Percentiles rank a stretch among this genome's conserved stretches.
These are phyloP conservation scores for Ogataea trehalophila DNA, from an alignment of 805 yeast species.

Conservation along the genomic window DNA sequence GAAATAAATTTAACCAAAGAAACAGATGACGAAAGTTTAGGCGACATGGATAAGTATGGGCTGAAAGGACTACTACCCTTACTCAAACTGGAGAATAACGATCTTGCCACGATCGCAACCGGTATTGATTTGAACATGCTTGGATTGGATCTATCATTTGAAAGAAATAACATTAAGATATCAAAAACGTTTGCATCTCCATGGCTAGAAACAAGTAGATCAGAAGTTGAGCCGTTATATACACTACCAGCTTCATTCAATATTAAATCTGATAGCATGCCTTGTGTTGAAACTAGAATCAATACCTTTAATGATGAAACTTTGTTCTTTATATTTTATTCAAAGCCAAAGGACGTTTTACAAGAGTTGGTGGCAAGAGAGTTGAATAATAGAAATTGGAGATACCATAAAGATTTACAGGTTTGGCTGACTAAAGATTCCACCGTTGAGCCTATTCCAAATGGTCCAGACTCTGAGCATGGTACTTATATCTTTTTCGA, in stretches of 20 bases:
- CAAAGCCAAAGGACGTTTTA: constrained; percentile 85
- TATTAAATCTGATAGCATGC: constrained; percentile 18
- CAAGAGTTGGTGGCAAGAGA: constrained; percentile 95
- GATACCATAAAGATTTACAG: constrained; percentile 91
- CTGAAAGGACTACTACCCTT: constrained; percentile 58
- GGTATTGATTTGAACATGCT: constrained; percentile 70
- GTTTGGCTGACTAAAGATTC: constrained; percentile 97
- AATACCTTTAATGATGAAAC: constrained; percentile 82
- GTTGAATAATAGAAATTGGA: constrained; percentile 89
- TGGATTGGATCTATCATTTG: constrained; percentile 54
- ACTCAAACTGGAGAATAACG: constrained; percentile 57
- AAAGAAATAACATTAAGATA: constrained; percentile 37
- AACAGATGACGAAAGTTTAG: not conserved
- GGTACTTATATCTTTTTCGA: constrained; percentile 94
- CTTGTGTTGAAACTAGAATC: constrained; percentile 36
- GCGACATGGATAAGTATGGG: constrained; percentile 61
- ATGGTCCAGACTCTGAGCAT: constrained; percentile 77
- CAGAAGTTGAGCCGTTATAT: constrained; percentile 85
- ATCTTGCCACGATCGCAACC: constrained; percentile 59
- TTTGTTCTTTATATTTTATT: constrained; percentile 85
- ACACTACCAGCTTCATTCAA: constrained; percentile 55
- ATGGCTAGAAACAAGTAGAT: constrained; percentile 88
- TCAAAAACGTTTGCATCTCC: constrained; percentile 79
- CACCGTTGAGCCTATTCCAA: constrained; percentile 78
- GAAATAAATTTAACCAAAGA: not conserved